These are phyloP conservation scores for Coelastrella sp. DNA, from an alignment of 139 green algal genomes.

Conservation along the genomic window DNA sequence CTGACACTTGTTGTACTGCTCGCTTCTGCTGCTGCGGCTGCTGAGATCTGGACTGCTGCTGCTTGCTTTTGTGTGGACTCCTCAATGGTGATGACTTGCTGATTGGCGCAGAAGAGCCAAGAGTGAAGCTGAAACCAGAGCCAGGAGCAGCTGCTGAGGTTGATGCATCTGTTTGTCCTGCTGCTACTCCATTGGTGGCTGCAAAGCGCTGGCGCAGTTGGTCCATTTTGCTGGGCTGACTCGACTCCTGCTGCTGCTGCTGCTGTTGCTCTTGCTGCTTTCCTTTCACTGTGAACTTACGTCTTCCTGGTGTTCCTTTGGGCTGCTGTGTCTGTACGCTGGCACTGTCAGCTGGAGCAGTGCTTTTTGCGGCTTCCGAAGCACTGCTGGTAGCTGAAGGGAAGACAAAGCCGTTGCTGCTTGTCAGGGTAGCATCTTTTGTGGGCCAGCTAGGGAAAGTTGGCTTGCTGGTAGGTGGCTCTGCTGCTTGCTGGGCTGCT, in stretches of 20 bases:
- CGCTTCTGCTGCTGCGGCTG: slow-evolving; percentile 22
- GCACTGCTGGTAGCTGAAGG: neutral
- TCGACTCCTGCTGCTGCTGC: no score
- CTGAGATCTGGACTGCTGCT: neutral
- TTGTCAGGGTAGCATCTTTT: neutral
- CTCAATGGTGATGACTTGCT: neutral
- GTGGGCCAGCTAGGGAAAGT: slow-evolving; percentile 10
- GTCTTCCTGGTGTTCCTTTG: neutral
- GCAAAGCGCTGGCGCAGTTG: neutral
- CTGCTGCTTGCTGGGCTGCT: neutral
- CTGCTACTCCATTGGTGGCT: neutral
- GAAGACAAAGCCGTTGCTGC: neutral
- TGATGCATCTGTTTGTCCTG: neutral
- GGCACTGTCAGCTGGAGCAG: slow-evolving; percentile 25
- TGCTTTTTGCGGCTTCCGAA: neutral
- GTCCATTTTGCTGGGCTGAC: neutral
- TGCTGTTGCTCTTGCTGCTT: slow-evolving; percentile 8
- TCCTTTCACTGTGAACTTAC: neutral
- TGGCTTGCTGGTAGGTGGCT: neutral
- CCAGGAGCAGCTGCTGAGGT: neutral
- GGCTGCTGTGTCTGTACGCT: slow-evolving; percentile 6
- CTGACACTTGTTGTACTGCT: neutral
- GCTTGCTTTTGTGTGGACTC: neutral
- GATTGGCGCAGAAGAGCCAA: neutral
- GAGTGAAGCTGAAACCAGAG: neutral